Evolutionary conservation across 306 rosid species (phyloP).

Genomic region (Rosa chinensis): DNA sequence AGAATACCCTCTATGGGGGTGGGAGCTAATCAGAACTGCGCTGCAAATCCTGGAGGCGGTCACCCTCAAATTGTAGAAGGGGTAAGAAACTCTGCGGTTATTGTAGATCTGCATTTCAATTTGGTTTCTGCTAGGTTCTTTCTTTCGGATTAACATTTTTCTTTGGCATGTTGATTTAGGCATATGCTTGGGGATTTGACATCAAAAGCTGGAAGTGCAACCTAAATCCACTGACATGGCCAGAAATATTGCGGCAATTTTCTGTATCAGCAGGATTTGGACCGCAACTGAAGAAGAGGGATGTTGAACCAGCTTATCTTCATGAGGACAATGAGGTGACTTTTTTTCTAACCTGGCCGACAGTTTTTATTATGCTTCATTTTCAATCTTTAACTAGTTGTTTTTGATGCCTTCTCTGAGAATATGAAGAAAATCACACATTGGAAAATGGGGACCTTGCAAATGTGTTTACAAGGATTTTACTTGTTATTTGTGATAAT

Average conservation of each 20-base stretch:
- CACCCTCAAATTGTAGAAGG: slow-evolving; percentile 76
- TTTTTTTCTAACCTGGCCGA: not conserved
- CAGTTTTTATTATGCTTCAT: not conserved
- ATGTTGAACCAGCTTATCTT: slow-evolving; percentile 33
- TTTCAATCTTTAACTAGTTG: not conserved
- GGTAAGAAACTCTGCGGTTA: slow-evolving; percentile 37
- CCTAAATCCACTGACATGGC: slow-evolving; percentile 84
- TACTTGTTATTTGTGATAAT: not conserved
- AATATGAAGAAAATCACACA: not conserved
- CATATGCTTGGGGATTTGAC: slow-evolving; percentile 79
- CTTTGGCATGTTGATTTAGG: slow-evolving; percentile 42
- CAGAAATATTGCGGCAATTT: slow-evolving; percentile 80
- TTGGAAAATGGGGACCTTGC: not conserved
- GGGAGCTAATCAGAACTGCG: slow-evolving; percentile 52
- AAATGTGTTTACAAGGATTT: too few species aligned
- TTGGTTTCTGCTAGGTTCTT: slow-evolving; percentile 19
- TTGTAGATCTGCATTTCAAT: slow-evolving; percentile 18
- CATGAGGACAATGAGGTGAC: slow-evolving; percentile 54
- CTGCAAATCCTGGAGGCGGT: slow-evolving; percentile 65
- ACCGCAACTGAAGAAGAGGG: slow-evolving; percentile 57
- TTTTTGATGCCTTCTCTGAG: not conserved
- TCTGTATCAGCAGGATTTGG: slow-evolving; percentile 84
- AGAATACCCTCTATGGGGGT: slow-evolving; percentile 52
- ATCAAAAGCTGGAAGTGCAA: slow-evolving; percentile 66
- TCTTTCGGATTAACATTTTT: slow-evolving; percentile 3